phyloP scores from a whole-genome alignment of 2,329 filamentous ascomycete genomes.

The Neophaeococcomyces aloes region DNA sequence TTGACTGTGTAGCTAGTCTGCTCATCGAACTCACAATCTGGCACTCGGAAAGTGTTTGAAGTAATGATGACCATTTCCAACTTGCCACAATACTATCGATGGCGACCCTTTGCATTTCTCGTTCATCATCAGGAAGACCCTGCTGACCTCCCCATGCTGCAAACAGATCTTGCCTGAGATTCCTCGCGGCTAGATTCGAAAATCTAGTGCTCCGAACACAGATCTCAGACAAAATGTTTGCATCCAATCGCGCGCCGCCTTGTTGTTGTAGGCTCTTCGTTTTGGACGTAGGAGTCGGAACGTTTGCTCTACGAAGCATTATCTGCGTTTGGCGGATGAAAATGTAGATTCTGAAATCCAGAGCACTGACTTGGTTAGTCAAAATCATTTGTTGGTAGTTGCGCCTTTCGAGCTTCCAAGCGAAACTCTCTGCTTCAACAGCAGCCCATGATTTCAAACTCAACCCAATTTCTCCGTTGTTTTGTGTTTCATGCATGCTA shows the following conservation, averaged over 20 bases:
- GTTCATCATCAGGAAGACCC: conserved; percentile 27
- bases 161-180: conserved; percentile 67
- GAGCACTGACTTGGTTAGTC: conserved; percentile 87
- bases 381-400: conserved; percentile 86
- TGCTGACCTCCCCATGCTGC: conserved; percentile 42
- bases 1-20: not conserved
- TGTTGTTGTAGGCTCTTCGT: not conserved
- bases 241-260: conserved; percentile 6
- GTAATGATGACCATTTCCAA: conserved; percentile 36
- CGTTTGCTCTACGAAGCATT: conserved; percentile 31
- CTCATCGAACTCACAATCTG: conserved; percentile 4
- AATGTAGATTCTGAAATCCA: conserved; percentile 90
- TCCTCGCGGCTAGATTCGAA: conserved; percentile 65
- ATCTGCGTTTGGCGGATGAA: conserved; percentile 81
- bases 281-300: conserved; percentile 1
- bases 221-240: conserved; percentile 64
- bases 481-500: conserved; percentile 12
- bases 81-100: conserved; percentile 39
- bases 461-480: conserved; percentile 21
- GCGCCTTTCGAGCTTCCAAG: conserved; percentile 52
- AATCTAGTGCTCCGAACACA: conserved; percentile 75
- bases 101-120: conserved; percentile 23
- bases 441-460: conserved; percentile 14
- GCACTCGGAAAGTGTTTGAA: conserved; percentile 29
- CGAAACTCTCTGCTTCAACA: conserved; percentile 22